These are phyloP conservation scores for Pseudocercospora musae DNA, from an alignment of 2,329 filamentous ascomycete genomes.

Conservation along the genomic window DNA sequence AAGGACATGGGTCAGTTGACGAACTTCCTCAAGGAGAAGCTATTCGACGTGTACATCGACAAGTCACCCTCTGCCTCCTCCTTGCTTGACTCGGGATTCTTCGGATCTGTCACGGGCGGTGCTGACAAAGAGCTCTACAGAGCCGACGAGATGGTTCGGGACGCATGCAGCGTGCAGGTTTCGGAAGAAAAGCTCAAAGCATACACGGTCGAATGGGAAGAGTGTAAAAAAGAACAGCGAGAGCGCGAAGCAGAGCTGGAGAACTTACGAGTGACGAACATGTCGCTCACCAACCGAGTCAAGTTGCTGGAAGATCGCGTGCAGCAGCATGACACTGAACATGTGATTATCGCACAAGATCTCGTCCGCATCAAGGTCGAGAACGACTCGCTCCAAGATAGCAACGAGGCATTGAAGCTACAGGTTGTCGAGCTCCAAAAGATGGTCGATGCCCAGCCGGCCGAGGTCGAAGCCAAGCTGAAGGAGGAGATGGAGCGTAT, in stretches of 20 bases:
- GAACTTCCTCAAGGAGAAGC: conserved; percentile 83
- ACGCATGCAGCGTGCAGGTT: conserved; percentile 84
- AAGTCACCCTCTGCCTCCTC: conserved; percentile 87
- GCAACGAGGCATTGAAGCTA: conserved; percentile 81
- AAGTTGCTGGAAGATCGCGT: conserved; percentile 82
- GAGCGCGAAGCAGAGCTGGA: conserved; percentile 81
- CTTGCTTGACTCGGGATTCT: conserved; percentile 94
- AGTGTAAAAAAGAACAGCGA: conserved; percentile 77
- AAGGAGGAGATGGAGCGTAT: conserved; percentile 83
- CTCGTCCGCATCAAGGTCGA: conserved; percentile 89
- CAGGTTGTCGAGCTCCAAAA: conserved; percentile 81
- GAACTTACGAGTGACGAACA: conserved; percentile 63
- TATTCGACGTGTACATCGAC: conserved; percentile 98
- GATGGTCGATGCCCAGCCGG: conserved; percentile 85
- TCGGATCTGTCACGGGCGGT: conserved; percentile 83
- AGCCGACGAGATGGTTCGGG: conserved; percentile 86
- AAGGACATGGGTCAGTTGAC: conserved; percentile 89
- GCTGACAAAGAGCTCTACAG: conserved; percentile 94
- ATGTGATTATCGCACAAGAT: conserved; percentile 85
- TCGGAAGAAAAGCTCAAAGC: conserved; percentile 75
- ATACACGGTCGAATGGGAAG: conserved; percentile 88
- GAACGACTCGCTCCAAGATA: conserved; percentile 82
- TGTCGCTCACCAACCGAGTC: conserved; percentile 69
- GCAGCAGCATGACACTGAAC: conserved; percentile 83
- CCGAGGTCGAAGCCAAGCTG: conserved; percentile 75